Percentiles rank a stretch among this genome's conserved stretches.
These are phyloP conservation scores for Boletus sensibilis DNA, from an alignment of 768 basidiomycete genomes.

Conservation along the genomic window DNA sequence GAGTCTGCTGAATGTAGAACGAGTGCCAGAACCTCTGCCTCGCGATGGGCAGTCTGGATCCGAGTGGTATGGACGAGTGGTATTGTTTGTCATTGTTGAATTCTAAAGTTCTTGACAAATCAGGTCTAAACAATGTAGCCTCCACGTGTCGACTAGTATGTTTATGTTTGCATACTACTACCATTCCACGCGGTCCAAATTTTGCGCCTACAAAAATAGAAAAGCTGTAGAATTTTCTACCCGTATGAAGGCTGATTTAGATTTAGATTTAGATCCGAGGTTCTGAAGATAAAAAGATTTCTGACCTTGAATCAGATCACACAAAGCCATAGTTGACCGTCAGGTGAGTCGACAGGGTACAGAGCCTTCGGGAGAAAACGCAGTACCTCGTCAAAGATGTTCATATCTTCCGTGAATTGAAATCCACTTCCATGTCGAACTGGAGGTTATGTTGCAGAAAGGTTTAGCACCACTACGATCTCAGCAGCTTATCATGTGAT, in stretches of 20 bases:
- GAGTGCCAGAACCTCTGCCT: not conserved
- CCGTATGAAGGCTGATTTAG: not conserved
- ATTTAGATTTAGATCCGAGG: not conserved
- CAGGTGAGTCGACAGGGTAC: not conserved
- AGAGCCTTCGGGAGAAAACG: not conserved
- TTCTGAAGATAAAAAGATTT: not conserved
- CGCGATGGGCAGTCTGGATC: not conserved
- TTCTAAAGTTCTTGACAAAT: conserved; percentile 20
- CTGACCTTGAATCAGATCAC: not conserved
- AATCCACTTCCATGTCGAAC: not conserved
- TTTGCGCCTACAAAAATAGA: too few species aligned
- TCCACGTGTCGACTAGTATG: too few species aligned
- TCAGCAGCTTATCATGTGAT: too few species aligned
- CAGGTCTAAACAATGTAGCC: too few species aligned
- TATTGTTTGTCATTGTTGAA: conserved; percentile 24
- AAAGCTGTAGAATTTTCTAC: not conserved
- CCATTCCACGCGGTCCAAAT: too few species aligned
- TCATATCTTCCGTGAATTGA: not conserved
- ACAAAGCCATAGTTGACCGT: not conserved
- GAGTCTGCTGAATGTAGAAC: not conserved
- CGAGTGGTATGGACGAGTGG: conserved; percentile 4
- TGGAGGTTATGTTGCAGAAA: not conserved
- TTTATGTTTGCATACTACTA: too few species aligned
- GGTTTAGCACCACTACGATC: too few species aligned
- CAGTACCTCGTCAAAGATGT: not conserved